Base-by-base conservation (phyloP, 1,284 basidiomycete species). In the Pisolithus thermaeus region DNA sequence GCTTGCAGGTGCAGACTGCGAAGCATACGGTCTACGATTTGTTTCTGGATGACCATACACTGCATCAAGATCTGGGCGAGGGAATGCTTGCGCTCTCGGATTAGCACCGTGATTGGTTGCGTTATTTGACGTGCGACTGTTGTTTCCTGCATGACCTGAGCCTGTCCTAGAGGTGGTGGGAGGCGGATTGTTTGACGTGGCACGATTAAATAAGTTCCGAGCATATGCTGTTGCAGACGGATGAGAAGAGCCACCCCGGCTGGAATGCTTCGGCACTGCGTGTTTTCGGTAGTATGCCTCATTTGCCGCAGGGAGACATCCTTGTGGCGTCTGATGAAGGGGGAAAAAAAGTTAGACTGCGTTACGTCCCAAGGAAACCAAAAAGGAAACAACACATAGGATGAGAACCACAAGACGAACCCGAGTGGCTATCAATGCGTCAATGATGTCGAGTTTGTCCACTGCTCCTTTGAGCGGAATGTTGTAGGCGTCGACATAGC, bases 381-480 rank as follows among this genome's bases (percentile, higher is more conserved):
- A 11, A 20, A 30, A 32, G 5, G 32, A 18, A 23, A 38, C 25
- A 8, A 11, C 8, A 23, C 22, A 3, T 16, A 39, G 38, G 38
- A 22, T 11, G 25, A 16, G 0, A 20, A 23, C 39, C 8, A 4
- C n/a, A 23, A 40, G 20, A 55, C 50, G 14, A 59, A 86, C 86
- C 62, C 83, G 76, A 25, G 77, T 77, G 14, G 68, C 66, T 1
- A 87, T 51, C 41, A 87, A 76, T 30, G 73, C 76, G 48, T 87
- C 79, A 20, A 90, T 78, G 30, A 90, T 68, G 59, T 90, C 87
- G 46, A 85, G 82, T 66, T 89, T 90, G 66, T 90, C 87, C 11
- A 90, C 72, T 2, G 81, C 78, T 46, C 77, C 74, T 47, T 73
- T 75, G n/a, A 78, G 73, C 44, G 72, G 69, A 56, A 90, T 84